Evolutionary conservation across 176 grass and related monocot species (phyloP), one percentile per base, ranked within the genome.

Genomic region (Eleusine indica): DNA sequence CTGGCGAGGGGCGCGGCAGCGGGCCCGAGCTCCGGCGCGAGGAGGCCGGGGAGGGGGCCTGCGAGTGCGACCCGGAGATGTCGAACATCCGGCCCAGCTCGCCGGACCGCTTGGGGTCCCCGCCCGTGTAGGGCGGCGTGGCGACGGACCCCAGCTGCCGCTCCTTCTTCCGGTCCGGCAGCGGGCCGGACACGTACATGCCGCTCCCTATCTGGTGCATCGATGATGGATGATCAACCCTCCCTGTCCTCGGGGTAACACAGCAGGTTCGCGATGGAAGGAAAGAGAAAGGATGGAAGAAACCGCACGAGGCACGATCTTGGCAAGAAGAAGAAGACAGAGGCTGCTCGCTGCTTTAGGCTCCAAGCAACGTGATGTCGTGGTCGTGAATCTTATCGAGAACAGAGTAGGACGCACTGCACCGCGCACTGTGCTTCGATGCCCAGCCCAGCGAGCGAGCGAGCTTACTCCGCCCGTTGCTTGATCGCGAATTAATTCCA

Each of bases 1-100:
- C 71, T 25, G 93, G 83, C 7, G 95, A 88, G 9, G 92, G 83
- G 13, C 88, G 66, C 2, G 73, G 81, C 40, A 91, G 60, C 52
- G 78, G 86, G n/a, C 90, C 90, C 4, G 92, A 97, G 44, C 86
- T 73, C n/a, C 84, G 66, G 25, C 68, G 71, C 53, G 94, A 87
- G 54, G 86, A 90, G 46, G 77, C 42, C 51, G 74, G 80, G 2
- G 88, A 79, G 46, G 79, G 16, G 56, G 70, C 80, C 60, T 77
- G 75, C 46, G 80, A 52, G 38, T 37, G 71, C 30, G 61, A 28
- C 30, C 32, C 32, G 32, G 60, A 16, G 85, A 97, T 88, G 70
- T 97, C 92, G 73, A 98, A 98, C 96, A 98, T 98, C 66, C 93
- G 91, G 18, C 89, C 96, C 4, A 95, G 85, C 69, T 98, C 96